Base-by-base conservation (phyloP, 176 grass and related monocot species). In the Zoysia pacifica region DNA sequence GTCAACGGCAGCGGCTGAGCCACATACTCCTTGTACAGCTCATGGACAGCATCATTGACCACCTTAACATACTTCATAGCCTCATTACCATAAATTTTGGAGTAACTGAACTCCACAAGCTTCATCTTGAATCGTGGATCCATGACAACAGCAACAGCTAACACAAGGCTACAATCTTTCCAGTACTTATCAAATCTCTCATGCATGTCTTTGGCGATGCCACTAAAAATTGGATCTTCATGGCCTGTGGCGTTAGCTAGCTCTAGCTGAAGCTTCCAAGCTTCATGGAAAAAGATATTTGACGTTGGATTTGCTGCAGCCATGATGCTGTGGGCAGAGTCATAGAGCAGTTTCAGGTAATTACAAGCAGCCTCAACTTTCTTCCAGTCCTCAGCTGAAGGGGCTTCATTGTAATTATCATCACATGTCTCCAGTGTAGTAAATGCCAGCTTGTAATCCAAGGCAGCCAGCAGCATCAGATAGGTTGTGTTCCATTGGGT, bases 51-150 rank as follows among this genome's bases (percentile, higher is more conserved):
- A 45, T 93, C 93, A 79, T 88, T 83, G 47, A 93, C 90, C 70
- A 89, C 83, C 83, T 93, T 93, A 39, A 91, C 68, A 89, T 97
- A 87, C 72, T 87, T 89, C 4, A 49, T 66, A 49, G 88, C 86
- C 72, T 93, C 93, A 42, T 55, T 74, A 36, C 93, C 86, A 70
- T 97, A 93, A 62, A 97, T 97, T 82, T 97, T 97, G n/a, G 90
- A 89, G 74, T 91, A 93, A 70, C 93, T 97, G 52, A 93, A 97
- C 52, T 97, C 93, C 41, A 97, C 74, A 45, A 97, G 90, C 84
- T 97, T 97, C 90, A 97, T 87, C 77, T 97, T 97, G 88, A 97
- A 97, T 40, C 93, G 93, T 53, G 93, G 93, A 59, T 97, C 93
- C 93, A 97, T 97, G 54, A 91, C 90, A 51, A 97, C 93, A 70